A percentile compares a stretch with the other conserved stretches of the same genome.
Conservation (phyloP, 2,329 filamentous ascomycete genomes). For the Annulohypoxylon truncatum region DNA sequence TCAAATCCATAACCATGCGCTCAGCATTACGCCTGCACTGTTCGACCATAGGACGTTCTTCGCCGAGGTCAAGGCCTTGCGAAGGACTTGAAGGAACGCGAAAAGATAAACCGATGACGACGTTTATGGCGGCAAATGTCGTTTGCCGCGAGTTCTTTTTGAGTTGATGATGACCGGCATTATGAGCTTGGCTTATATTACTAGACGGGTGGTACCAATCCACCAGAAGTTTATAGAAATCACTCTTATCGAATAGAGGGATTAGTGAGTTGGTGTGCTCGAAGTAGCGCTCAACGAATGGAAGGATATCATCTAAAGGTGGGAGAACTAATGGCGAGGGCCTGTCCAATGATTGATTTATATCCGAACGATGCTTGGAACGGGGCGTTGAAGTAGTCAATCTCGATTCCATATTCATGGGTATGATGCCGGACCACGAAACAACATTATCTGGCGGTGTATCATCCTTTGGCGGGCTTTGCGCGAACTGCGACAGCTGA, state of each 20-base stretch:
- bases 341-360: neutral
- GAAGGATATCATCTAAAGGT: neutral
- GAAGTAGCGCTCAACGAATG: neutral
- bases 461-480: too few species aligned
- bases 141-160: neutral
- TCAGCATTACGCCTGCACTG: too few species aligned
- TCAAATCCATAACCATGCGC: too few species aligned
- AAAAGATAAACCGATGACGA: too few species aligned
- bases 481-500: too few species aligned
- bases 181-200: too few species aligned
- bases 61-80: too few species aligned
- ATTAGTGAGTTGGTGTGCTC: neutral
- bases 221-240: neutral
- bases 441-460: too few species aligned
- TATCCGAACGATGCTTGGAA: neutral
- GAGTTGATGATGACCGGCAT: neutral
- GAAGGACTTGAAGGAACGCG: too few species aligned
- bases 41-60: too few species aligned
- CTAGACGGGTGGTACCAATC: neutral
- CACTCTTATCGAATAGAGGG: neutral
- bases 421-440: too few species aligned
- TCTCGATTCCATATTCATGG: neutral
- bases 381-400: neutral
- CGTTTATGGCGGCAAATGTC: too few species aligned
- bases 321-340: neutral